Base-by-base conservation (phyloP, 306 rosid species). In the Inga laurina region DNA sequence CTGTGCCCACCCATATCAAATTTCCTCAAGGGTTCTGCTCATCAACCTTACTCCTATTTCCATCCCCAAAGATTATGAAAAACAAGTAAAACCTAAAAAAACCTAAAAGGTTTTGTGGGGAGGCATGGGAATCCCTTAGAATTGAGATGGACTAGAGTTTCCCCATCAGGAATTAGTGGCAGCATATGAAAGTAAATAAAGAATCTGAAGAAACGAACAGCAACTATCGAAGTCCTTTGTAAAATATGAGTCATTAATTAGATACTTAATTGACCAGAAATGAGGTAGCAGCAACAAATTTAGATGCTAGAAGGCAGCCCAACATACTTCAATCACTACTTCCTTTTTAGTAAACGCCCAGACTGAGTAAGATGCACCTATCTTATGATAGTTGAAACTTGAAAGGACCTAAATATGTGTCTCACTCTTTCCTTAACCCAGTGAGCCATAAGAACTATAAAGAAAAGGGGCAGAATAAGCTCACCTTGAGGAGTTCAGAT, bases 401-500 rank as follows among this genome's bases (percentile, higher is more conserved):
- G 22, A 16, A 48, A 61, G 75, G 54, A 7, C 81, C 13, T 39
- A 34, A 0, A 46, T 8, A 21, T 76, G 15, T 39, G 4, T n/a
- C 14, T 8, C 43, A 76, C 64, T 24, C 52, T 82, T 54, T 48
- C 51, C 79, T 21, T 22, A 69, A 13, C 18, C 45, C 64, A 69
- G 61, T 48, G 84, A 76, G 46, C 71, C 80, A 73, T 66, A 62
- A 74, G 19, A 34, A 72, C 74, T 77, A 72, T 52, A 75, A 65
- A 66, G 75, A 64, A 81, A 48, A 77, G 64, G 8, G 6, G 35
- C 59, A 61, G 81, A 32, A 79, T 69, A 27, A 80, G 49, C 73
- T 81, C 90, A 95, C 98, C 98, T 95, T 95, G 83, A 95, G 91
- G 80, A 95, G 89, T 88, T 95, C 98, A 49, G 98, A 95, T 14